Conservation (phyloP, 208 protist species). For the Entamoeba dispar region DNA sequence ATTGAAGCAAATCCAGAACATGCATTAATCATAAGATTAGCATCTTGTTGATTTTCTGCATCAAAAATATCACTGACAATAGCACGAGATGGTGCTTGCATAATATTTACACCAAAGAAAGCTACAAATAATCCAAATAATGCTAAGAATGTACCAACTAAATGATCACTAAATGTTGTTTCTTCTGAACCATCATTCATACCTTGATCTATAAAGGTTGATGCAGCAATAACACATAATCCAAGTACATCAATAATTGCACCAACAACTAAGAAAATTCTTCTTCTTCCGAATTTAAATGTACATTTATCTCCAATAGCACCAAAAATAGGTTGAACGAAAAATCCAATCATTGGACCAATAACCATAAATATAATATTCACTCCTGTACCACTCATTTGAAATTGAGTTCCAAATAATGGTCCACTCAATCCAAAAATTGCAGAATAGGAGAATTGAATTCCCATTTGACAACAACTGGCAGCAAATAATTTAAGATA, state of each 20-base stretch:
- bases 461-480: too few relatives aligned
- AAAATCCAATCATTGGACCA: background rate
- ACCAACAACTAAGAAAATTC: constrained; percentile 6
- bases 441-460: too few relatives aligned
- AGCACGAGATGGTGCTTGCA: background rate
- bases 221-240: background rate
- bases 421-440: too few relatives aligned
- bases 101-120: constrained; percentile 4
- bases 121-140: background rate
- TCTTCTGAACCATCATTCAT: too few relatives aligned
- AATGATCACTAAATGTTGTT: too few relatives aligned
- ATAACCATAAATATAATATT: too few relatives aligned
- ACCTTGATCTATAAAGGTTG: too few relatives aligned
- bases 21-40: background rate
- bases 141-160: background rate
- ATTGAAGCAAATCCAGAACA: background rate
- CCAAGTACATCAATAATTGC: background rate
- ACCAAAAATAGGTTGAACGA: constrained; percentile 15
- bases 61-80: constrained; percentile 3
- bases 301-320: background rate
- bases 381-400: too few relatives aligned
- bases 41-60: too few relatives aligned
- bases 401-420: too few relatives aligned
- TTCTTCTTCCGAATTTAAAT: background rate
- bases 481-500: too few relatives aligned